Conservation (phyloP, 306 rosid genomes). For the Ammopiptanthus mongolicus region DNA sequence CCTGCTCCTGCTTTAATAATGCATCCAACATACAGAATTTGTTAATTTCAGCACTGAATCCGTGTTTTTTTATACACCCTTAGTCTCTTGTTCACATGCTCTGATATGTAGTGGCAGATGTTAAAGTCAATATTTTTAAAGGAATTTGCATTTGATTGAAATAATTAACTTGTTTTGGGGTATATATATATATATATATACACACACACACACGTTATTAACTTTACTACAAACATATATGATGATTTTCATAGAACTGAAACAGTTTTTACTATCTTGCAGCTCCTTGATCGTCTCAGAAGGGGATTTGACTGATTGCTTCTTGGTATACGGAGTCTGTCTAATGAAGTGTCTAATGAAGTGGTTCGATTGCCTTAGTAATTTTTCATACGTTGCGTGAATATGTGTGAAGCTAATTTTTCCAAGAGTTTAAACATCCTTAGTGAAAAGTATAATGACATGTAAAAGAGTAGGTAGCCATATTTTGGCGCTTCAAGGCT, state of each 20-base stretch:
- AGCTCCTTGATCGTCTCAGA: constrained; percentile 27
- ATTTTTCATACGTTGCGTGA: background rate
- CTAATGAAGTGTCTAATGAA: background rate
- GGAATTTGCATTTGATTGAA: background rate
- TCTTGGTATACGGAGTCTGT: background rate
- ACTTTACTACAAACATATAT: background rate
- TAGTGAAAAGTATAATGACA: background rate
- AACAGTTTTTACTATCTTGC: constrained; percentile 13
- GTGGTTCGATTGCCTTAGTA: background rate
- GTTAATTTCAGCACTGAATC: background rate
- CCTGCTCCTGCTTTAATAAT: background rate
- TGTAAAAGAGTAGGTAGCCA: background rate
- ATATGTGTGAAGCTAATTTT: constrained; percentile 5
- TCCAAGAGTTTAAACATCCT: background rate
- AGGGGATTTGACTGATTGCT: background rate
- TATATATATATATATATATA: too few relatives aligned
- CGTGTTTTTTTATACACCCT: background rate
- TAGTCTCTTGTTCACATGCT: background rate
- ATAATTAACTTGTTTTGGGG: background rate
- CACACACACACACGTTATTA: background rate
- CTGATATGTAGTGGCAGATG: background rate
- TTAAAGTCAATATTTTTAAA: background rate
- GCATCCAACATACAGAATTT: background rate
- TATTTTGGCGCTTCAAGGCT: background rate
- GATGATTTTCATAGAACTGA: background rate